Conservation (phyloP, 257 asterid species). For the Scutellaria baicalensis region DNA sequence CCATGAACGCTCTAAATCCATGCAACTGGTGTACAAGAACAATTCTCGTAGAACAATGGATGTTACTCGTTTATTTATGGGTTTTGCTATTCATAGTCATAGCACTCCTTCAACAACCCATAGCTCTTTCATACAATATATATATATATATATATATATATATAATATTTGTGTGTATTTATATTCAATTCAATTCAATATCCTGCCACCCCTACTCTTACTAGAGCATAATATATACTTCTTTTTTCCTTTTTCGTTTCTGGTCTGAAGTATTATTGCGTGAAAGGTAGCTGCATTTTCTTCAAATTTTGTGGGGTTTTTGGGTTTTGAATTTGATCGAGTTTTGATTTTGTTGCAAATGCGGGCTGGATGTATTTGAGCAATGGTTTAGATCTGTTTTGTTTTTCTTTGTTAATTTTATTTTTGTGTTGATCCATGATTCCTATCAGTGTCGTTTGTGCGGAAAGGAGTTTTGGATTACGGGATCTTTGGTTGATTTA, state of each 20-base stretch:
- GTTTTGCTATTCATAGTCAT: slow-evolving; percentile 5
- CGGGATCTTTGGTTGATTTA: slow-evolving; percentile 20
- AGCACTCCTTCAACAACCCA: slow-evolving; percentile 32
- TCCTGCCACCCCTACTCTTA: slow-evolving; percentile 20
- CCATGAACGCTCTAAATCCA: too few relatives aligned
- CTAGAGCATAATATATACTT: background rate
- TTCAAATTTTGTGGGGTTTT: background rate
- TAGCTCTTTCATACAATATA: slow-evolving; percentile 13
- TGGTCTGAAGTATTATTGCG: slow-evolving; percentile 7
- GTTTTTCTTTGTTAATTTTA: background rate
- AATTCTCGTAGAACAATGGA: too few relatives aligned
- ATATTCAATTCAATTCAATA: background rate
- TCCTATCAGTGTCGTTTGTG: slow-evolving; percentile 18
- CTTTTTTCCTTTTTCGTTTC: slow-evolving; percentile 12
- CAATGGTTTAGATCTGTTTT: slow-evolving; percentile 26
- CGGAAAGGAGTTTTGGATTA: background rate
- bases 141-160: background rate
- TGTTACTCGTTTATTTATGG: too few relatives aligned
- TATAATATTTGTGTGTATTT: background rate
- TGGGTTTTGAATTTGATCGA: slow-evolving; percentile 2
- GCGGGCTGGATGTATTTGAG: background rate
- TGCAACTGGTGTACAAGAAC: too few relatives aligned
- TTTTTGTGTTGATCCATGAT: slow-evolving; percentile 18
- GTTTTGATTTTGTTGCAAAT: background rate
- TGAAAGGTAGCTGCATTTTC: slow-evolving; percentile 34